Conservation (phyloP, 1,284 basidiomycete genomes). For the Taiwanofungus camphoratus region DNA sequence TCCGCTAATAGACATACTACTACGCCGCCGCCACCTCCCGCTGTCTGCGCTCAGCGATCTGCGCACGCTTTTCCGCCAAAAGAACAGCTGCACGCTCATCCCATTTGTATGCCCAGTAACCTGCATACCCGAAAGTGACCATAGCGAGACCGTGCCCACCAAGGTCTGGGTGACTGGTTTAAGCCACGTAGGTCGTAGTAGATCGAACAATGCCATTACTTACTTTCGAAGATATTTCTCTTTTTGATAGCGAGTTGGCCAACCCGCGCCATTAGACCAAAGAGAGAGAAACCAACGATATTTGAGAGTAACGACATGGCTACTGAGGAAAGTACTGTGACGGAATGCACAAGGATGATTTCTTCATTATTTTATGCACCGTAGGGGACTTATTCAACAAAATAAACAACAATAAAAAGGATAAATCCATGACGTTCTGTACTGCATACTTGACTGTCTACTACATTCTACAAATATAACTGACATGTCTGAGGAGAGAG, state of each 20-base stretch:
- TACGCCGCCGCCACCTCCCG: conserved; percentile 25
- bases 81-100: conserved; percentile 54
- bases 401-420: no score
- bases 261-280: conserved; percentile 72
- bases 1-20: no score
- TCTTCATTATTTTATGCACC: no score
- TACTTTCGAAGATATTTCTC: conserved; percentile 62
- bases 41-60: conserved; percentile 47
- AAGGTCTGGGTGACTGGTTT: conserved; percentile 40
- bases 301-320: conserved; percentile 68
- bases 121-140: conserved; percentile 57
- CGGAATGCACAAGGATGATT: no score
- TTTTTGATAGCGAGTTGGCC: conserved; percentile 80
- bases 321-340: neutral
- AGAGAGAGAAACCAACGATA: conserved; percentile 72
- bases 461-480: no score
- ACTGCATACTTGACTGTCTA: no score
- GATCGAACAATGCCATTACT: conserved; percentile 29
- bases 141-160: conserved; percentile 62
- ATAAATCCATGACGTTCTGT: no score
- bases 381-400: no score
- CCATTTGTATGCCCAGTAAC: conserved; percentile 67
- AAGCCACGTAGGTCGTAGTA: neutral
- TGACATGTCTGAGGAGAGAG: conserved; percentile 3
- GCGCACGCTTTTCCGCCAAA: conserved; percentile 52